Percentiles rank a stretch among this genome's conserved stretches.
These are phyloP conservation scores for Trifolium repens DNA, from an alignment of 306 rosid genomes.

Conservation along the genomic window DNA sequence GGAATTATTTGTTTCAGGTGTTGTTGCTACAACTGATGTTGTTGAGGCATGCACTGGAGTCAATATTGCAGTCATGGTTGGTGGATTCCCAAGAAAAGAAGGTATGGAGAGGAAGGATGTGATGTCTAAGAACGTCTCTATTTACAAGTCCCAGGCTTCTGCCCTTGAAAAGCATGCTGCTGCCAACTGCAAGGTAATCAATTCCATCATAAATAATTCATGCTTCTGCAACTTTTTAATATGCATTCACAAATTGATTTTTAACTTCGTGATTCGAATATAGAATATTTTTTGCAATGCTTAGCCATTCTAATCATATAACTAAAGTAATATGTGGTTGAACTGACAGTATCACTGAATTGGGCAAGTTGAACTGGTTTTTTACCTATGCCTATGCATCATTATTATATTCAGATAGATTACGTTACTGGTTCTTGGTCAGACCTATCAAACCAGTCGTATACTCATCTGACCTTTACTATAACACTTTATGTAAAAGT, in stretches of 20 bases:
- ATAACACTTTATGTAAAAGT: too few species aligned
- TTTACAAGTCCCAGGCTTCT: constrained; percentile 96
- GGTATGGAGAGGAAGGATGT: constrained; percentile 99
- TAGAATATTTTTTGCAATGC: neutral
- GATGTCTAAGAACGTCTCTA: constrained; percentile 92
- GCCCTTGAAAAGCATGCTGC: constrained; percentile 94
- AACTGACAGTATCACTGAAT: neutral
- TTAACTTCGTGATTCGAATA: neutral
- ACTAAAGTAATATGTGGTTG: neutral
- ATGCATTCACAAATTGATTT: neutral
- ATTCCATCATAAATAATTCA: neutral
- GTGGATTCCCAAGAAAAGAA: constrained; percentile 99
- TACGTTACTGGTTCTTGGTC: neutral
- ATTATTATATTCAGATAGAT: neutral
- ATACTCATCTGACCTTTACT: neutral
- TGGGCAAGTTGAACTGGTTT: neutral
- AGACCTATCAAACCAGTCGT: neutral
- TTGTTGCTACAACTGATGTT: constrained; percentile 97
- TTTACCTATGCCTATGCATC: neutral
- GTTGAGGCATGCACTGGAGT: constrained; percentile 97
- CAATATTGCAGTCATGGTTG: constrained; percentile 90
- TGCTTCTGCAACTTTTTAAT: neutral
- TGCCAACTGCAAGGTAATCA: constrained; percentile 86
- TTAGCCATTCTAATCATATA: neutral
- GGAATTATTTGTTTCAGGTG: constrained; percentile 62